phyloP scores from a whole-genome alignment of 2,329 filamentous ascomycete species.

The Mariannaea sp. region DNA sequence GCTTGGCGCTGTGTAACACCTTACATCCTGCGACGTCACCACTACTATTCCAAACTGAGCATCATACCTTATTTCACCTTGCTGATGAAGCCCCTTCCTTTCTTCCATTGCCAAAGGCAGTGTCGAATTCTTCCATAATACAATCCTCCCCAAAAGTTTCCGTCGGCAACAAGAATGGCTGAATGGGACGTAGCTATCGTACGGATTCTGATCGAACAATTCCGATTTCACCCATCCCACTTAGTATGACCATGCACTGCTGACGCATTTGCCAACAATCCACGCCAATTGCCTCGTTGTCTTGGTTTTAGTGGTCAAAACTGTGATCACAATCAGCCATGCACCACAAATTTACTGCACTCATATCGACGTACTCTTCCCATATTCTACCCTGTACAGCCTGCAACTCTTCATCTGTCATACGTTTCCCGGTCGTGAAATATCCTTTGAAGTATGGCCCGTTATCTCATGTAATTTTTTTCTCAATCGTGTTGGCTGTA shows the following conservation, averaged over 20 bases:
- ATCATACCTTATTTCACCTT: too few species aligned
- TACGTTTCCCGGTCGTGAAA: constrained; percentile 86
- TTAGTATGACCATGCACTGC: constrained; percentile 22
- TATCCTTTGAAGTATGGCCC: constrained; percentile 53
- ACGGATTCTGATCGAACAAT: constrained; percentile 32
- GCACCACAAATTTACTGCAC: constrained; percentile 17
- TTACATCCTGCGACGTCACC: constrained; percentile 8
- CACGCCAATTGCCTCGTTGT: constrained; percentile 15
- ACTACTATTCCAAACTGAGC: neutral
- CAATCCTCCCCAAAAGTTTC: too few species aligned
- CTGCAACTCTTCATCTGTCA: constrained; percentile 83
- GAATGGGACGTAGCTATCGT: constrained; percentile 33
- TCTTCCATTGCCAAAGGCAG: neutral
- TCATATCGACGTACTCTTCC: constrained; percentile 67
- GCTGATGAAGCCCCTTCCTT: neutral
- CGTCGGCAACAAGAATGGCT: constrained; percentile 21
- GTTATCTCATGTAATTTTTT: constrained; percentile 26
- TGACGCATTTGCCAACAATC: constrained; percentile 30
- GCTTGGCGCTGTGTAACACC: constrained; percentile 12
- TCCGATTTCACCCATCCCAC: constrained; percentile 4
- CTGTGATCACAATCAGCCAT: constrained; percentile 39
- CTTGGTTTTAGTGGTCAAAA: constrained; percentile 46
- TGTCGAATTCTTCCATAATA: neutral
- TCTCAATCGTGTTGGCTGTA: constrained; percentile 22
- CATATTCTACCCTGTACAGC: constrained; percentile 88